Evolutionary conservation across 257 asterid genomes (phyloP).

Genomic region (Thymus mandschuricus): DNA sequence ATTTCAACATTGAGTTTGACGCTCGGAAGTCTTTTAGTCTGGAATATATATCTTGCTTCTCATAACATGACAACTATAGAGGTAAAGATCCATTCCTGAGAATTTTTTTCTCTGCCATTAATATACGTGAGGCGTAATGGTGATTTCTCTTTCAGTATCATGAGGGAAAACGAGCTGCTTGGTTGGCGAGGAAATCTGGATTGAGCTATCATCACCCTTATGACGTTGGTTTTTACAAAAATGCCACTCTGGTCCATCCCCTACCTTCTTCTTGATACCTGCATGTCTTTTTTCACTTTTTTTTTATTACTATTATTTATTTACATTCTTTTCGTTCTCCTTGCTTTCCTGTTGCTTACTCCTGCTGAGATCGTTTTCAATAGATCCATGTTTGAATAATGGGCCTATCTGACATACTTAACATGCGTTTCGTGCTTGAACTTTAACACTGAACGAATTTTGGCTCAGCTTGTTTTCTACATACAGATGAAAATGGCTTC

Average conservation of each 20-base stretch:
- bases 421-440: background rate
- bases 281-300: background rate
- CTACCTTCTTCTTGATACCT: constrained; percentile 35
- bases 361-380: background rate
- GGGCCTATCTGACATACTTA: background rate
- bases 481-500: background rate
- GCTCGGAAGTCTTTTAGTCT: constrained; percentile 70
- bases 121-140: constrained; percentile 10
- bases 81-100: constrained; percentile 49
- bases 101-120: background rate
- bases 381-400: background rate
- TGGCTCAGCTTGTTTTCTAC: background rate
- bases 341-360: background rate
- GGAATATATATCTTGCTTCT: constrained; percentile 85
- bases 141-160: constrained; percentile 53
- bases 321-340: no score
- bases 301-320: no score
- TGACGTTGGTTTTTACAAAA: constrained; percentile 73
- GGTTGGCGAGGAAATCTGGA: constrained; percentile 96
- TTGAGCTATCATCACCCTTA: constrained; percentile 71
- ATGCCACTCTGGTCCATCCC: constrained; percentile 61
- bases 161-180: constrained; percentile 77
- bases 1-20: constrained; percentile 52
- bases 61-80: constrained; percentile 92
- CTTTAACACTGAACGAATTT: background rate